Percentiles rank a stretch among this genome's conserved stretches.
These are phyloP conservation scores for Boletus coccyginus DNA, from an alignment of 768 basidiomycete genomes.

Conservation along the genomic window DNA sequence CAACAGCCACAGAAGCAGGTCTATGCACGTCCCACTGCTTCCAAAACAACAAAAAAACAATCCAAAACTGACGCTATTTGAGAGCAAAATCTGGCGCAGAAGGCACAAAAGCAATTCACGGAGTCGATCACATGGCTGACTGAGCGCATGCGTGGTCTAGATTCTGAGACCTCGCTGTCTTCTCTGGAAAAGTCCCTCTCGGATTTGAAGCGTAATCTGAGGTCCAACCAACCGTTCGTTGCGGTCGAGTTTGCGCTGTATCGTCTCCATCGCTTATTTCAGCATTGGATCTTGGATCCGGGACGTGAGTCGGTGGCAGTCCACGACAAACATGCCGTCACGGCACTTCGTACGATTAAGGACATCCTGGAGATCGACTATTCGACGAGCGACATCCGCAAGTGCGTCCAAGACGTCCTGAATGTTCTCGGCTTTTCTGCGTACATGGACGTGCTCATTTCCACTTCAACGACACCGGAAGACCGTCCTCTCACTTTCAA, in stretches of 20 bases:
- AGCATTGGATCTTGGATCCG: slow-evolving; percentile 49
- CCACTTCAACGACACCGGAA: slow-evolving; percentile 8
- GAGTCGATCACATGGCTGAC: slow-evolving; percentile 52
- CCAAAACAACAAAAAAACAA: slow-evolving; percentile 32
- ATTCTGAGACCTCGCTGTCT: slow-evolving; percentile 15
- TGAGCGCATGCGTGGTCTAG: slow-evolving; percentile 40
- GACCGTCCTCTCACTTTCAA: slow-evolving; percentile 44
- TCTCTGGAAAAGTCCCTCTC: slow-evolving; percentile 35
- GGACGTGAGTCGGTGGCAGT: slow-evolving; percentile 34
- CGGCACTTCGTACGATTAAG: slow-evolving; percentile 48
- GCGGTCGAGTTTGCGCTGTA: slow-evolving; percentile 51
- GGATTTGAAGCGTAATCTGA: slow-evolving; percentile 44
- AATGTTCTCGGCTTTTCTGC: slow-evolving; percentile 46
- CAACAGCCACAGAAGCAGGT: slow-evolving; percentile 15
- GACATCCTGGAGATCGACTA: slow-evolving; percentile 38
- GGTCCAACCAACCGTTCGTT: slow-evolving; percentile 42
- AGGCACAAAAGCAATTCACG: slow-evolving; percentile 37
- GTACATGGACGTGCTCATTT: slow-evolving; percentile 28
- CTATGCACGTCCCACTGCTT: slow-evolving; percentile 10
- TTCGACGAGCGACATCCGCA: slow-evolving; percentile 29
- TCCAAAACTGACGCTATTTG: slow-evolving; percentile 42
- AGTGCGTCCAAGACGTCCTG: slow-evolving; percentile 40
- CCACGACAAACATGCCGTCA: slow-evolving; percentile 47
- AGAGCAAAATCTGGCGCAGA: slow-evolving; percentile 45
- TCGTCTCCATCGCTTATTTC: slow-evolving; percentile 49